Conservation (phyloP, 352 stramenopile species). For the Globisporangium paroecandrum region DNA sequence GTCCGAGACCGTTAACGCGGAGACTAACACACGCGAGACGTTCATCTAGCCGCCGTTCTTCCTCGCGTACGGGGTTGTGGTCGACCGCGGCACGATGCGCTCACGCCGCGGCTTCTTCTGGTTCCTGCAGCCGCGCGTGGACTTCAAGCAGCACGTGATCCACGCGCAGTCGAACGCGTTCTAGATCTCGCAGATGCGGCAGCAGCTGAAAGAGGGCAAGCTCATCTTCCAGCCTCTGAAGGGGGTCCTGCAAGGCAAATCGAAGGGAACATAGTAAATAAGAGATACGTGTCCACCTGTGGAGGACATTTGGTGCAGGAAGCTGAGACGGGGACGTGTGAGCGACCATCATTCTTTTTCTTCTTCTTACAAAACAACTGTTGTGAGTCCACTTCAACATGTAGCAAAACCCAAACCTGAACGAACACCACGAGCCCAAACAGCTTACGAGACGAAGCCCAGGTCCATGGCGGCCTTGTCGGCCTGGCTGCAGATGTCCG, state of each 20-base stretch:
- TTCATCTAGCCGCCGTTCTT: conserved; percentile 37
- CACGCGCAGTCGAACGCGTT: conserved; percentile 12
- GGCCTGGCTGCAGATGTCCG: conserved; percentile 69
- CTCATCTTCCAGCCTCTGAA: neutral
- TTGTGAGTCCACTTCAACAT: conserved; percentile 1
- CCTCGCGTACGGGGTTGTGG: conserved; percentile 42
- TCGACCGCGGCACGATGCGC: conserved; percentile 44
- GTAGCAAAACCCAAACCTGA: conserved; percentile 3
- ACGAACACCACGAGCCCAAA: neutral
- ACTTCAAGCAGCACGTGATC: conserved; percentile 21
- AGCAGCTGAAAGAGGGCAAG: conserved; percentile 8
- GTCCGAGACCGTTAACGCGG: conserved; percentile 6
- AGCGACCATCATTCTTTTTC: neutral
- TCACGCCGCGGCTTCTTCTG: conserved; percentile 37
- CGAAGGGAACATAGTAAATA: neutral
- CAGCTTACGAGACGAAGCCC: conserved; percentile 64
- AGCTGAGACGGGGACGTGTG: neutral
- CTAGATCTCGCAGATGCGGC: conserved; percentile 10
- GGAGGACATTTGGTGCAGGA: neutral
- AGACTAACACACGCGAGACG: conserved; percentile 24
- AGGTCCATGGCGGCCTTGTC: conserved; percentile 80
- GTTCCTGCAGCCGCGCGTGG: conserved; percentile 26
- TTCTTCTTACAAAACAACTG: conserved; percentile 1
- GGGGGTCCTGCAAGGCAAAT: neutral
- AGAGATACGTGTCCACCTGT: neutral